These are phyloP conservation scores for Aspergillus sp. DNA, from an alignment of 2,329 filamentous ascomycete species.

Conservation along the genomic window DNA sequence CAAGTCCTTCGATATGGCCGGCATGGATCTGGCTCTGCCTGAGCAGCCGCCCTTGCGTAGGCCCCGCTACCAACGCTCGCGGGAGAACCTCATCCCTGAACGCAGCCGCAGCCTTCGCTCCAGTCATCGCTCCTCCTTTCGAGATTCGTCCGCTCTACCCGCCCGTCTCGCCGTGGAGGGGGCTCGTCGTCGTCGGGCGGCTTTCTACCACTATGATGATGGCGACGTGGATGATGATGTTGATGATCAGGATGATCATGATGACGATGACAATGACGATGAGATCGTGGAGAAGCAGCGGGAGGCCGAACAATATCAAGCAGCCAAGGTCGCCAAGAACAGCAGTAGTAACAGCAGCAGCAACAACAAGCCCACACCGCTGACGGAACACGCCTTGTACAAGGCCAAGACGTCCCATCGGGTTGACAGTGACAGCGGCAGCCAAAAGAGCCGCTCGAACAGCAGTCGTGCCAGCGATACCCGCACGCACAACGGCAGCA, in stretches of 20 bases:
- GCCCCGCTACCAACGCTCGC: constrained; percentile 18
- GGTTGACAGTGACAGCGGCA: constrained; percentile 32
- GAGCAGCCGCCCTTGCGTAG: constrained; percentile 4
- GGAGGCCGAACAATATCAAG: constrained; percentile 34
- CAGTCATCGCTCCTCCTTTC: constrained; percentile 23
- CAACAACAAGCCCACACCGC: constrained; percentile 7
- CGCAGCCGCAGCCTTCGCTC: constrained; percentile 26
- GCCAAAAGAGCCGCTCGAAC: constrained; percentile 34
- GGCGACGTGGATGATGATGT: constrained; percentile 4
- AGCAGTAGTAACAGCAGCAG: constrained; percentile 14
- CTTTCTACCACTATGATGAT: constrained; percentile 23
- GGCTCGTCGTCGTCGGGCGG: constrained; percentile 25
- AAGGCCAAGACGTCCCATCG: constrained; percentile 23
- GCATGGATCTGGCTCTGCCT: constrained; percentile 25
- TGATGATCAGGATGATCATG: constrained; percentile 6
- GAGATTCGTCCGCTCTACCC: constrained; percentile 21
- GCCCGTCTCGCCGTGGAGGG: constrained; percentile 27
- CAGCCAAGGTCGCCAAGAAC: constrained; percentile 11
- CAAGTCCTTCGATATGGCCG: constrained; percentile 25
- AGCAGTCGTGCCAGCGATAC: constrained; percentile 34
- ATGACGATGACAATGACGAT: constrained; percentile 14
- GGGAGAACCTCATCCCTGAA: constrained; percentile 25
- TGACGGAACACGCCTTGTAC: constrained; percentile 28
- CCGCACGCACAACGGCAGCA: constrained; percentile 27
- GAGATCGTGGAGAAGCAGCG: constrained; percentile 32